Percentiles rank a stretch among this genome's conserved stretches.
Evolutionary conservation across 345 rosid genomes (phyloP).

Genomic region (Erucastrum elatum): DNA sequence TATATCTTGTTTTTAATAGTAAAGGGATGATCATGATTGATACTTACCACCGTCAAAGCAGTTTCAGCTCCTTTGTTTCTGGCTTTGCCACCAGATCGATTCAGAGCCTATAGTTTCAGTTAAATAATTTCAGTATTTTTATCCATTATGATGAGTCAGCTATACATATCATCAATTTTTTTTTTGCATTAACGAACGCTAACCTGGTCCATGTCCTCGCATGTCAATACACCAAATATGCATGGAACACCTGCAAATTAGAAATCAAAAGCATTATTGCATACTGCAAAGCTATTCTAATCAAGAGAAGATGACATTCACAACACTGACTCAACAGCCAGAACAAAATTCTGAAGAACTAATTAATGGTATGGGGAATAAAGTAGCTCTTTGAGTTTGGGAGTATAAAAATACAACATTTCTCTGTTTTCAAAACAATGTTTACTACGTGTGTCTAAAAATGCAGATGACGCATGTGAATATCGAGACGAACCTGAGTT

Average conservation of each 20-base stretch:
- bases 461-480: not conserved
- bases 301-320: too few species aligned
- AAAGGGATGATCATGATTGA: not conserved
- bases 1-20: not conserved
- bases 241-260: slow-evolving; percentile 79
- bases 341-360: not conserved
- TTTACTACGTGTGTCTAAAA: not conserved
- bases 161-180: not conserved
- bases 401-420: not conserved
- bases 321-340: not conserved
- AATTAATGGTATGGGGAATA: not conserved
- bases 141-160: not conserved
- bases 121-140: not conserved
- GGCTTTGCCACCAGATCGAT: slow-evolving; percentile 97
- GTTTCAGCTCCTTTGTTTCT: slow-evolving; percentile 95
- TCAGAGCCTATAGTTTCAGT: slow-evolving; percentile 60
- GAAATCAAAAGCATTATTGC: not conserved
- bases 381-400: not conserved
- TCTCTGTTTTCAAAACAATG: not conserved
- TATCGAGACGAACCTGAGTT: slow-evolving; percentile 61
- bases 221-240: slow-evolving; percentile 91
- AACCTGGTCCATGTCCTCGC: slow-evolving; percentile 98
- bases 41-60: slow-evolving; percentile 89
- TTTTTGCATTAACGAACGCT: not conserved
- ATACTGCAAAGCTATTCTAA: slow-evolving; percentile 2